Base-by-base conservation (phyloP, 2,329 filamentous ascomycete genomes). In the Nannizziopsis arthrosporioides region DNA sequence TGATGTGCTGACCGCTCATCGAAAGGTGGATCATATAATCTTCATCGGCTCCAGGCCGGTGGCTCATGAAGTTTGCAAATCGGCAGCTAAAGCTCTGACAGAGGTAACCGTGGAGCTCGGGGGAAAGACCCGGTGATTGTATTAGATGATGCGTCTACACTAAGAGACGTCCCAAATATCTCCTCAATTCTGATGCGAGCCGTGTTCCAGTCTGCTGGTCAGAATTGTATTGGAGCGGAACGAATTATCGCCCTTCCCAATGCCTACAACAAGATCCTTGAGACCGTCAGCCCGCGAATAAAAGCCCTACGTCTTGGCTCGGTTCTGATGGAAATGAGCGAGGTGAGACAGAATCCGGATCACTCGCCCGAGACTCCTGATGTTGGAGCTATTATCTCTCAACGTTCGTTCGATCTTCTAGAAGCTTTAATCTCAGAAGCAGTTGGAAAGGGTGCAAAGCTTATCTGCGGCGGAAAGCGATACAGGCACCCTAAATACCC, bases 171-270 rank as follows among this genome's bases (percentile, higher is more conserved):
- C 51, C 68, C 77, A 3, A 79, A 84, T 37, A 81, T 96, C 43
- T 77, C 78, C 35, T 85, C 88, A 53, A 84, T 93, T 54, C 77
- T 96, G 53, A 82, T 98, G 69, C 81, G 92, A 46, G 92, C 90
- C 45, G 87, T 86, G 8, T 98, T 96, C 68, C 92, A 98, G 67
- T 88, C 88, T 44, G 83, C 88, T 12, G 92, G 92, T 1, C 92
- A 98, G 66, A 98, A 98, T 69, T 98, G 92, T 68, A 90, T 98
- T 61, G 92, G 92, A 48, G 90, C 95, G 56, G 92, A 98, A 70
- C 84, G 92, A 48, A 82, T 96, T 60, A 82, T 96, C 56, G 86
- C 84, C 18, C 76, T 85, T 12, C 82, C 86, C 1, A 72, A 70
- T n/a, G 74, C 85, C 44, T 94, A 96, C 69, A 74, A 84, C 53